Percentiles rank a stretch among this genome's conserved stretches.
Evolutionary conservation across 208 protist genomes (phyloP).

Genomic region (Hexamita inflata): DNA sequence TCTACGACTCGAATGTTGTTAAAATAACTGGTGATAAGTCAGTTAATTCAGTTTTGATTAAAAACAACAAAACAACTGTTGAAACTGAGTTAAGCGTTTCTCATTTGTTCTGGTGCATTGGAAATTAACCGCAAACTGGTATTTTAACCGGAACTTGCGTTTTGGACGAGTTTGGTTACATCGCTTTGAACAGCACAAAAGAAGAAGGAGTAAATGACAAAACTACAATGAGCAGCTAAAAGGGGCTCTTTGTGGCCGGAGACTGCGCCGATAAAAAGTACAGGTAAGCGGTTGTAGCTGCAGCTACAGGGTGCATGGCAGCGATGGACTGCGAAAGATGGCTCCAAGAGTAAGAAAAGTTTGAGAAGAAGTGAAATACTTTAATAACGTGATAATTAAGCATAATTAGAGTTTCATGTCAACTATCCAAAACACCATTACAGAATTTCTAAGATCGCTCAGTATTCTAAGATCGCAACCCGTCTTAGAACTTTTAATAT

Average conservation of each 20-base stretch:
- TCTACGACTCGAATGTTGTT: not conserved
- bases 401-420: too few relatives aligned
- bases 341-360: too few relatives aligned
- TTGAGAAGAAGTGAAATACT: too few relatives aligned
- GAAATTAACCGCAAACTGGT: slow-evolving; percentile 6
- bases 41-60: not conserved
- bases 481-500: too few relatives aligned
- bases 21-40: slow-evolving; percentile 9
- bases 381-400: too few relatives aligned
- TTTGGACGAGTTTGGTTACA: too few relatives aligned
- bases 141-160: not conserved
- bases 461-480: too few relatives aligned
- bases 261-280: not conserved
- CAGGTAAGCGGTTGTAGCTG: not conserved
- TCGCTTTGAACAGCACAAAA: not conserved
- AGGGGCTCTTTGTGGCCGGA: not conserved
- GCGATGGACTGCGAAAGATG: not conserved
- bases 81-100: not conserved
- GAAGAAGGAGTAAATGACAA: too few relatives aligned
- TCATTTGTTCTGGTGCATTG: slow-evolving; percentile 16
- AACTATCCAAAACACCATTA: too few relatives aligned
- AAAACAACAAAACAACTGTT: slow-evolving; percentile 1
- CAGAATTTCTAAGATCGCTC: too few relatives aligned
- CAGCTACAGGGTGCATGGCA: not conserved
- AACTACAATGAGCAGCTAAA: not conserved